Percentiles rank a stretch among this genome's conserved stretches.
phyloP scores from a whole-genome alignment of 2,329 filamentous ascomycete species.

The Neonectria punicea region DNA sequence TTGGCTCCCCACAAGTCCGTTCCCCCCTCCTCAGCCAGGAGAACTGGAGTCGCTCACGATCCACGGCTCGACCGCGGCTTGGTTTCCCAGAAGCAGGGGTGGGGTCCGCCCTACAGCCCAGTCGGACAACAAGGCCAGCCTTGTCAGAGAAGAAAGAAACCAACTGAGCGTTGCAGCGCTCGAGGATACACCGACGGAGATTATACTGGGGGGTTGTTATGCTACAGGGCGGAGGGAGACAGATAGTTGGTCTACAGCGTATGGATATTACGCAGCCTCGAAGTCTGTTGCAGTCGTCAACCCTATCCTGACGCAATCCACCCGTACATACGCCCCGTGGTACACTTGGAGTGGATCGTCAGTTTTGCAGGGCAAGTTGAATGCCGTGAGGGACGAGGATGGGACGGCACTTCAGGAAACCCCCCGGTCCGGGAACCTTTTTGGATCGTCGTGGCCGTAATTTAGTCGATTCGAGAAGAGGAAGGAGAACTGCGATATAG shows the following conservation, averaged over 20 bases:
- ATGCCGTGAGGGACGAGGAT: conserved; percentile 17
- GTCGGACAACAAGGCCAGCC: not conserved
- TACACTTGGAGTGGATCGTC: conserved; percentile 19
- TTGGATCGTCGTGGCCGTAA: conserved; percentile 12
- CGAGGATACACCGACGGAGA: conserved; percentile 35
- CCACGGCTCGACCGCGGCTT: conserved; percentile 18
- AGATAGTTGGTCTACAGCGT: not conserved
- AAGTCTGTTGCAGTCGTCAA: not conserved
- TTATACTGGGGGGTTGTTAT: conserved; percentile 20
- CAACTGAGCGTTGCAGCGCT: conserved; percentile 29
- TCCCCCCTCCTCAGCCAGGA: not conserved
- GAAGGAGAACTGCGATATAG: not conserved
- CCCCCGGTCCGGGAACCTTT: conserved; percentile 1
- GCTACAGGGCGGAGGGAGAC: not conserved
- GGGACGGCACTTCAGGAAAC: conserved; percentile 17
- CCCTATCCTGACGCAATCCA: not conserved
- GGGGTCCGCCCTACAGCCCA: conserved; percentile 35
- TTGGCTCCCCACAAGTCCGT: conserved; percentile 20
- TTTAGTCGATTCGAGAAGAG: conserved; percentile 3
- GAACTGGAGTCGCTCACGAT: conserved; percentile 8
- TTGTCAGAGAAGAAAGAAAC: not conserved
- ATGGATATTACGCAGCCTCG: conserved; percentile 15
- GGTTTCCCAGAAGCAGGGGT: conserved; percentile 39
- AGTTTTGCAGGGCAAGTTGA: conserved; percentile 2
- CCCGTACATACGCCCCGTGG: not conserved